Evolutionary conservation across 2,329 filamentous ascomycete genomes (phyloP), one percentile per base, ranked within the genome.

Genomic region (Alternaria viburni): DNA sequence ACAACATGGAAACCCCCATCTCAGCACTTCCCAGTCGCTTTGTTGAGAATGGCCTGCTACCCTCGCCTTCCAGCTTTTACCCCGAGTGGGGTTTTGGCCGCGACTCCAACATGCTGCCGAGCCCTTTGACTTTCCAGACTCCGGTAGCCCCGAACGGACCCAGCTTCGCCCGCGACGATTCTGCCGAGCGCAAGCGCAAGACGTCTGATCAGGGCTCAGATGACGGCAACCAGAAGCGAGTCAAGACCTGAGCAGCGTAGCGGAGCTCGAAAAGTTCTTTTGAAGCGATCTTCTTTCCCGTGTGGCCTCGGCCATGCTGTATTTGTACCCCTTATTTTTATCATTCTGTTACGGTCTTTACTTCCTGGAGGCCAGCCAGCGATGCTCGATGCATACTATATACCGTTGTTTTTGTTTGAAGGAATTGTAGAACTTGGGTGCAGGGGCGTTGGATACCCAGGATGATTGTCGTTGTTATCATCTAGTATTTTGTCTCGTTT

Each of bases 1-100:
- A 70, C 13, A 75, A 81, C 45, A 78, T 80, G 79, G 90, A 96
- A 75, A 96, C 96, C 0, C 96, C 96, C 0, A 93, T 96, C n/a
- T 97, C 94, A 2, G 94, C 95, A 4, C 84, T 99, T 11, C 96
- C 96, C 0, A 97, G 93, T 54, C 89, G 95, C 44, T 97, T 98
- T 79, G 90, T 98, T 71, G 91, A 90, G 61, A 93, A 92, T 68
- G 93, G 94, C 36, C 89, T 97, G 57, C 85, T 98, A 15, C 94
- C 96, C 0, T 97, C 93, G 59, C 96, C 96, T 0, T 96, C 91
- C 67, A 93, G 89, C 69, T 97, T 98, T 81, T 98, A 97, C 74
- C 90, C 91, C 0, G 93, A 97, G 67, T 97, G 94, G 94, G 90
- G 91, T 69, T 93, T 92, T 78, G 85, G 86, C 77, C 89, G 78